Evolutionary conservation across 108 stramenopile genomes (phyloP).

Genomic region (Cyclotella atomus): DNA sequence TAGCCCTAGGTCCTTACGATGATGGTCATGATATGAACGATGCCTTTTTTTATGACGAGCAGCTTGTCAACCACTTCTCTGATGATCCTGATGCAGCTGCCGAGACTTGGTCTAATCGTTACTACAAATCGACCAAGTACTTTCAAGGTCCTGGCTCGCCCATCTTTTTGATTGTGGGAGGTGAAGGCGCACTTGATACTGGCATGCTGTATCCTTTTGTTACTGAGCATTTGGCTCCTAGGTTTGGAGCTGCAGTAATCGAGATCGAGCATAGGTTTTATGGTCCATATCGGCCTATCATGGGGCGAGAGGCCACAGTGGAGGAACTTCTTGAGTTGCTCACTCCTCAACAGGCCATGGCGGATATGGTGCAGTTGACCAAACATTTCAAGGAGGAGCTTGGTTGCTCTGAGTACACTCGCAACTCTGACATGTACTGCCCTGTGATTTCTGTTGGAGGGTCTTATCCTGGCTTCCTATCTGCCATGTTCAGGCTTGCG

Average conservation of each 20-base stretch:
- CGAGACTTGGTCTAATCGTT: slow-evolving; percentile 65
- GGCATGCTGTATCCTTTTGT: slow-evolving; percentile 82
- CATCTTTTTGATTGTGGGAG: slow-evolving; percentile 77
- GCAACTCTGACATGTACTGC: slow-evolving; percentile 60
- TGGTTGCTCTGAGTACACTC: slow-evolving; percentile 50
- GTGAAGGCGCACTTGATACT: slow-evolving; percentile 65
- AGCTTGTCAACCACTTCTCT: slow-evolving; percentile 63
- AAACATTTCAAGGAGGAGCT: slow-evolving; percentile 34
- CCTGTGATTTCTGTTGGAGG: slow-evolving; percentile 82
- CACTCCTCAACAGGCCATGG: slow-evolving; percentile 72
- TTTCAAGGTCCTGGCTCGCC: slow-evolving; percentile 78
- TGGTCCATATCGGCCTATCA: slow-evolving; percentile 68
- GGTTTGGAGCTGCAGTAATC: slow-evolving; percentile 71
- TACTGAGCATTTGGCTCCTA: slow-evolving; percentile 58
- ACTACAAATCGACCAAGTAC: slow-evolving; percentile 54
- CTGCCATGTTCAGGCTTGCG: slow-evolving; percentile 69
- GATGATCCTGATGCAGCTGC: slow-evolving; percentile 17
- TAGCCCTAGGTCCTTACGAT: too few relatives aligned
- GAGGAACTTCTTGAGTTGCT: slow-evolving; percentile 41
- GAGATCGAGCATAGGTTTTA: slow-evolving; percentile 88
- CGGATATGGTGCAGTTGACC: slow-evolving; percentile 39
- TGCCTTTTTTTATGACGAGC: slow-evolving; percentile 55
- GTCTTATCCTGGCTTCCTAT: slow-evolving; percentile 79
- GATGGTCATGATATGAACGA: slow-evolving; percentile 19
- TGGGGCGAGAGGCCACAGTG: slow-evolving; percentile 29